Conservation (phyloP, 345 rosid species). For the Pistacia integerrima region DNA sequence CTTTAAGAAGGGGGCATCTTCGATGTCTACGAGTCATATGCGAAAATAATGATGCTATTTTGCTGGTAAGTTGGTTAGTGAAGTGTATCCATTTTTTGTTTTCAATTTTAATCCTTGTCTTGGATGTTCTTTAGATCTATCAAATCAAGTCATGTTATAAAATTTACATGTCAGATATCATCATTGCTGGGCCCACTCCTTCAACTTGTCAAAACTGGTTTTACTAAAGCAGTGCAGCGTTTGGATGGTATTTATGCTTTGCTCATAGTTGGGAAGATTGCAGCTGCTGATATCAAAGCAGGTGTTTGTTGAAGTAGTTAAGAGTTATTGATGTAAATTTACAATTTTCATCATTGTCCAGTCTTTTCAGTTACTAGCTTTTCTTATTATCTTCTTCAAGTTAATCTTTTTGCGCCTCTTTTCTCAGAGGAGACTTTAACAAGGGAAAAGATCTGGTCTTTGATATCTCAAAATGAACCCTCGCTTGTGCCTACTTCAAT, state of each 20-base stretch:
- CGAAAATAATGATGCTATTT: slow-evolving; percentile 66
- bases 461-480: slow-evolving; percentile 88
- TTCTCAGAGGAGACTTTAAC: slow-evolving; percentile 74
- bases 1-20: slow-evolving; percentile 87
- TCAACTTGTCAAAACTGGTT: slow-evolving; percentile 93
- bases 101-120: neutral
- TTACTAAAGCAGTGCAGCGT: slow-evolving; percentile 85
- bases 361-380: slow-evolving; percentile 9
- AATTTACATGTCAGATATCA: slow-evolving; percentile 60
- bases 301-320: slow-evolving; percentile 40
- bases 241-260: slow-evolving; percentile 94
- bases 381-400: slow-evolving; percentile 3
- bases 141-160: slow-evolving; percentile 14
- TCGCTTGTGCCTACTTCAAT: slow-evolving; percentile 62
- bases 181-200: slow-evolving; percentile 76
- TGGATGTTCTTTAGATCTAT: slow-evolving; percentile 18
- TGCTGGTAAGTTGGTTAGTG: slow-evolving; percentile 46
- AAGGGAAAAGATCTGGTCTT: slow-evolving; percentile 91
- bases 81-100: neutral
- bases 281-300: slow-evolving; percentile 88
- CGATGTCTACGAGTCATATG: slow-evolving; percentile 67
- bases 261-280: slow-evolving; percentile 74
- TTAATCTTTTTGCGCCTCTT: slow-evolving; percentile 27
- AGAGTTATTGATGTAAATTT: slow-evolving; percentile 12
- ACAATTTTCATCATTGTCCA: slow-evolving; percentile 9